These are phyloP conservation scores for Hypoxylon subgilvum DNA, from an alignment of 495 filamentous ascomycete species.

Conservation along the genomic window DNA sequence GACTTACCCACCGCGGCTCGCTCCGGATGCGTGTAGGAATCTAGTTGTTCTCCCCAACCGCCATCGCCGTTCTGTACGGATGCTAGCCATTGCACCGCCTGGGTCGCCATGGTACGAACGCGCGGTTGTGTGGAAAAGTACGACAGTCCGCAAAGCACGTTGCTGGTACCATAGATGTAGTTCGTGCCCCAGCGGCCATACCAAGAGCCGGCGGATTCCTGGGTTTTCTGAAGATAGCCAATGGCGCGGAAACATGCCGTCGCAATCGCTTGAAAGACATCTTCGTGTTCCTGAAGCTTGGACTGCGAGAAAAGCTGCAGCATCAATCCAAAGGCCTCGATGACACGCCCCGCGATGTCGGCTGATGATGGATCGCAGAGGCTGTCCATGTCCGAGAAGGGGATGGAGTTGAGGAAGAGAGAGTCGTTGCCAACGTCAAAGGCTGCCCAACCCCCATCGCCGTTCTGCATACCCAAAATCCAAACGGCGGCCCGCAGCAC, in stretches of 20 bases:
- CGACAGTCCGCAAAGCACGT: conserved; percentile 40
- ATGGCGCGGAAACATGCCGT: too few species aligned
- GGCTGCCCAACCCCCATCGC: conserved; percentile 53
- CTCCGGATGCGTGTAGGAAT: conserved; percentile 34
- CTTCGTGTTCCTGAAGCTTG: too few species aligned
- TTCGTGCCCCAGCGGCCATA: conserved; percentile 49
- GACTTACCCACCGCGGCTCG: conserved; percentile 30
- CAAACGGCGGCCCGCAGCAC: conserved; percentile 37
- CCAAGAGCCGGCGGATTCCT: conserved; percentile 41
- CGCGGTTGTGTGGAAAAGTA: conserved; percentile 10
- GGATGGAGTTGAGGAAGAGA: conserved; percentile 48
- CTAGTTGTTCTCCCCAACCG: conserved; percentile 46
- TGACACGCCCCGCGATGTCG: conserved; percentile 46
- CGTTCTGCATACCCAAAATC: conserved; percentile 55
- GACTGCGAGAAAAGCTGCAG: too few species aligned
- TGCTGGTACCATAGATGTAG: conserved; percentile 47
- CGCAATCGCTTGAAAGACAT: too few species aligned
- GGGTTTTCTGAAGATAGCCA: too few species aligned
- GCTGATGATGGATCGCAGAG: conserved; percentile 34
- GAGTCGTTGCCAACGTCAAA: conserved; percentile 51
- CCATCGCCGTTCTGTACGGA: conserved; percentile 44
- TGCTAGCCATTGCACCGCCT: conserved; percentile 36
- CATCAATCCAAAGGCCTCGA: conserved; percentile 49
- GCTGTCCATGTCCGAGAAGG: conserved; percentile 54
- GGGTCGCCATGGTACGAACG: conserved; percentile 3